These are phyloP conservation scores for Jackrogersella multiformis DNA, from an alignment of 495 filamentous ascomycete genomes.

Conservation along the genomic window DNA sequence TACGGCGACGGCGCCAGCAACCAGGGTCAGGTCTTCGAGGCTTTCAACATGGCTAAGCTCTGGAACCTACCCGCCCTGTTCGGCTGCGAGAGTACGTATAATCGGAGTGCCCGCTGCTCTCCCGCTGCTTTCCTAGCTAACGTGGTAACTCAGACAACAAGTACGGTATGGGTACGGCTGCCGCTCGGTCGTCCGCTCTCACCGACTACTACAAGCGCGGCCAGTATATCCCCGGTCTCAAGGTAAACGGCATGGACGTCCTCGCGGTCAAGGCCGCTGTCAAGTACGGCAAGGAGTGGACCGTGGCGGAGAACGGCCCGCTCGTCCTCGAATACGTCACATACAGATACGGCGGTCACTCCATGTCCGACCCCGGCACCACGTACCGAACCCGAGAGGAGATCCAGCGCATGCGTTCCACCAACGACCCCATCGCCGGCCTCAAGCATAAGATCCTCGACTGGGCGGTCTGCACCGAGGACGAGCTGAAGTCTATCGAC, in stretches of 20 bases:
- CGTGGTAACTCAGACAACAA: slow-evolving; percentile 83
- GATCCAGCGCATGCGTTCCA: slow-evolving; percentile 98
- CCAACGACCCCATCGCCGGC: slow-evolving; percentile 97
- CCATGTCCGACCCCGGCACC: slow-evolving; percentile 98
- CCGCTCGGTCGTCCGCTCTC: slow-evolving; percentile 89
- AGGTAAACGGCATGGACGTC: slow-evolving; percentile 99
- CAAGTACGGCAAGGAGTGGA: slow-evolving; percentile 88
- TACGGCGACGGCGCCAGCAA: slow-evolving; percentile 98
- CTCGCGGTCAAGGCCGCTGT: slow-evolving; percentile 97
- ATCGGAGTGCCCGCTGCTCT: background rate
- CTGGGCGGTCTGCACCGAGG: slow-evolving; percentile 90
- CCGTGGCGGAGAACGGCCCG: slow-evolving; percentile 81
- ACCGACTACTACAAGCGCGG: slow-evolving; percentile 99
- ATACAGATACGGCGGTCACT: slow-evolving; percentile 98
- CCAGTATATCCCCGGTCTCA: slow-evolving; percentile 98
- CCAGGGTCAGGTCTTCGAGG: slow-evolving; percentile 99
- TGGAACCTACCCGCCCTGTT: slow-evolving; percentile 96
- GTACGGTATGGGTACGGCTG: slow-evolving; percentile 99
- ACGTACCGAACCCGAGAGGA: slow-evolving; percentile 99
- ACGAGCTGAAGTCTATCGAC: slow-evolving; percentile 96
- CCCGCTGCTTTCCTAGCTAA: slow-evolving; percentile 22
- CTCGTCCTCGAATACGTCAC: slow-evolving; percentile 98
- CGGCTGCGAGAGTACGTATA: slow-evolving; percentile 90
- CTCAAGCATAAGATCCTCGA: slow-evolving; percentile 98
- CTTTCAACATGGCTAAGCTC: slow-evolving; percentile 99